Base-by-base conservation (phyloP, 2,329 filamentous ascomycete genomes). In the Sclerotinia minor region DNA sequence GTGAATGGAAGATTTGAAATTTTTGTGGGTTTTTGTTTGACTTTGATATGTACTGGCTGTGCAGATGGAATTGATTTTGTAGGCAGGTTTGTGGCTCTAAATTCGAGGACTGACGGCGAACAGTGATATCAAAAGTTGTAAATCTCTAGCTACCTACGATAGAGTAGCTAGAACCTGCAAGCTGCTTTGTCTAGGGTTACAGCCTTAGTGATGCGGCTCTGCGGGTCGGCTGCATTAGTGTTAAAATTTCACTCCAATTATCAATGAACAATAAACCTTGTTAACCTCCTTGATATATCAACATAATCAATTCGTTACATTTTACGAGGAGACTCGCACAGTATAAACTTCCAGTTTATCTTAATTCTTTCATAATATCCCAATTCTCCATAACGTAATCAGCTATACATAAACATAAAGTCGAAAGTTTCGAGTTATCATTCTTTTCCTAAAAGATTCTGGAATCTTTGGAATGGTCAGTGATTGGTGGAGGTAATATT, bases 191-290 rank as follows among this genome's bases (percentile, higher is more conserved):
- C 58, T 60, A 44, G 49, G 44, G 54, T 29, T 29, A 61, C 29
- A 50, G 21, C 44, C 58, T 49, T 47, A 60, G n/a, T 17, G 64
- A 67, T 69, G 74, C 68, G 74, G 74, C 74, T 76, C 75, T 74
- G 73, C 74, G 75, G 75, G 35, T 68, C 70, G 54, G 21, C 50
- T 69, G 69, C 73, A 74, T 72, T 75, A 74, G 73, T 63, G 69
- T 21, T 7, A 50, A 52, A 54, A 44, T 21, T 45, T 64, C 35
- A 54, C 50, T 64, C 35, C 61, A 44, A 55, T 32, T 49, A 24
- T 47, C n/a, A 24, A 38, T 49, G 13, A 49, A 49, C 38, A 17
- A 45, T 60, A 17, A 19, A 2, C 19, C 32, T 29, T n/a, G n/a
- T n/a, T 24, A 24, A 61, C 26, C 24, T 61, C 58, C 13, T 55